Evolutionary conservation across 129 eudicot genomes (phyloP).

Genomic region (Solidago caesia): DNA sequence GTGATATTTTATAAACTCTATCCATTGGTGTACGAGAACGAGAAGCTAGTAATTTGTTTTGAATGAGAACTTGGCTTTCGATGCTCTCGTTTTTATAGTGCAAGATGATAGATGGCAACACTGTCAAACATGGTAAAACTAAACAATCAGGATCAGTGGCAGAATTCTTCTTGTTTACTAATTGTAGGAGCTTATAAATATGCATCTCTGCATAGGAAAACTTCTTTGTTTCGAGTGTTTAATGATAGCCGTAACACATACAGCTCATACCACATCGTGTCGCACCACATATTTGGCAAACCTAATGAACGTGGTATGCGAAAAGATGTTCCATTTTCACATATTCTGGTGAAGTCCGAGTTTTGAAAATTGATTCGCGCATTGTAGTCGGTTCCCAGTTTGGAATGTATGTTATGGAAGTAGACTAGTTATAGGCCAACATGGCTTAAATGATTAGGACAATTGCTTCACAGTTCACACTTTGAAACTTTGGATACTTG

Average conservation of each 20-base stretch:
- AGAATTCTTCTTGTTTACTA: constrained; percentile 1
- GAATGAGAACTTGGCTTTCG: not conserved
- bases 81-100: constrained; percentile 1
- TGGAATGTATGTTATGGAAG: not conserved
- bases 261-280: not conserved
- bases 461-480: not conserved
- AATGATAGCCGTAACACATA: not conserved
- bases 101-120: not conserved
- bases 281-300: not conserved
- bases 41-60: not conserved
- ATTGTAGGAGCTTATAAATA: not conserved
- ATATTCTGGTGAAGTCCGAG: not conserved
- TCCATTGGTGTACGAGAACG: not conserved
- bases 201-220: constrained; percentile 3
- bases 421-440: constrained; percentile 1
- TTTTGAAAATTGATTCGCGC: constrained; percentile 5
- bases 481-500: constrained; percentile 2
- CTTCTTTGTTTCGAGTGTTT: not conserved
- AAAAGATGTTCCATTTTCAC: not conserved
- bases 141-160: not conserved
- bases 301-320: not conserved
- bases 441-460: not conserved
- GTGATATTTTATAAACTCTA: not conserved
- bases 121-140: not conserved
- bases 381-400: not conserved